Evolutionary conservation across 2,329 filamentous ascomycete species (phyloP).

Genomic region (Lasiodiplodia theobromae): DNA sequence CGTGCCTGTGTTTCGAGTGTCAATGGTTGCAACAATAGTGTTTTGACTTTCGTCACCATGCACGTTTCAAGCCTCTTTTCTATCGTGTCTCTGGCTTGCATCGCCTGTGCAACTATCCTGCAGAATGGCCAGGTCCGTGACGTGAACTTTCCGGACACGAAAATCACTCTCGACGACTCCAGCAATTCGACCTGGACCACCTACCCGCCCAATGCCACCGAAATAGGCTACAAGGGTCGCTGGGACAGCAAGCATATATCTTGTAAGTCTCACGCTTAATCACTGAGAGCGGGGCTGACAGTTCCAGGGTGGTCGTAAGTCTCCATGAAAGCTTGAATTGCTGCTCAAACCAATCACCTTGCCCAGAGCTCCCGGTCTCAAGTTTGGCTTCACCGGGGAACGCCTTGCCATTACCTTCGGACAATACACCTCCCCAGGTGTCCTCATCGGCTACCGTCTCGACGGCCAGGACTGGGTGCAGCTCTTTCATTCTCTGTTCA

Average conservation of each 20-base stretch:
- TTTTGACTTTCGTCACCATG: constrained; percentile 5
- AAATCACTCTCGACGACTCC: constrained; percentile 36
- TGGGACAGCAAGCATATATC: constrained; percentile 68
- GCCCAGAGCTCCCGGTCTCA: constrained; percentile 58
- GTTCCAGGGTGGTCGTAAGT: constrained; percentile 61
- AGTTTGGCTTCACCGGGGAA: constrained; percentile 63
- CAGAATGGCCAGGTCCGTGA: constrained; percentile 53
- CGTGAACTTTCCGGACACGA: constrained; percentile 50
- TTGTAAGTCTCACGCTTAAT: constrained; percentile 44
- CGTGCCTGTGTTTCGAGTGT: not conserved
- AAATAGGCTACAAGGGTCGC: constrained; percentile 68
- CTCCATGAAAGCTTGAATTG: not conserved
- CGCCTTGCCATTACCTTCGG: constrained; percentile 63
- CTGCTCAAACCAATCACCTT: constrained; percentile 37
- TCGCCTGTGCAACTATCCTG: constrained; percentile 48
- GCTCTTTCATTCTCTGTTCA: not conserved
- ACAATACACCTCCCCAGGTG: constrained; percentile 56
- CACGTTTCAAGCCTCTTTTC: constrained; percentile 19
- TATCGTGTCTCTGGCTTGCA: constrained; percentile 31
- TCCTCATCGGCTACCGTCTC: constrained; percentile 65
- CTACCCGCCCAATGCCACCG: constrained; percentile 59
- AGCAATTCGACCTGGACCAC: constrained; percentile 52
- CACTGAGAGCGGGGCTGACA: not conserved
- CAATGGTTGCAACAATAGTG: not conserved
- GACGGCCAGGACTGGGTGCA: constrained; percentile 61